phyloP scores from a whole-genome alignment of 805 yeast species.

The Wickerhamiella alocasiicola region DNA sequence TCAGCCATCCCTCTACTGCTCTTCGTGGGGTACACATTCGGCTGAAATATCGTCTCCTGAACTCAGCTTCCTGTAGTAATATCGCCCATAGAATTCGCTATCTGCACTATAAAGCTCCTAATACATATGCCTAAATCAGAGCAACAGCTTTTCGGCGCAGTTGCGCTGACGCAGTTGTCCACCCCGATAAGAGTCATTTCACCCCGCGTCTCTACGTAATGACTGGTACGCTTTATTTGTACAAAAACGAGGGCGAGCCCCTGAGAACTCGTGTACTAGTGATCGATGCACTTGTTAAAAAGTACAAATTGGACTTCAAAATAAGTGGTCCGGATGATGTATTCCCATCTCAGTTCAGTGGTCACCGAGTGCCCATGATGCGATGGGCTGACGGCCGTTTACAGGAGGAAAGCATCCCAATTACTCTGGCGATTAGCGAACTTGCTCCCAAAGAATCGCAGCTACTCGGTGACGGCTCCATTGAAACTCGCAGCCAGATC shows the following conservation, averaged over 20 bases:
- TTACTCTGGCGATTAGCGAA: conserved; percentile 9
- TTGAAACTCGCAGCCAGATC: conserved; percentile 50
- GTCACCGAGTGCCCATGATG: conserved; percentile 47
- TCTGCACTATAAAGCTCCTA: too few species aligned
- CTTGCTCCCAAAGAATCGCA: conserved; percentile 23
- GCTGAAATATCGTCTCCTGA: too few species aligned
- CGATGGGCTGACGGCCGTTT: conserved; percentile 11
- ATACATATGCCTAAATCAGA: too few species aligned
- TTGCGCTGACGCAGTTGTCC: too few species aligned
- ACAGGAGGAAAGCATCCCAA: conserved; percentile 12
- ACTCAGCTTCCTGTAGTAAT: too few species aligned
- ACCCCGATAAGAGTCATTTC: too few species aligned
- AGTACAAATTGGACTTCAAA: conserved; percentile 45
- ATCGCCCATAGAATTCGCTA: too few species aligned
- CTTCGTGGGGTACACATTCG: too few species aligned
- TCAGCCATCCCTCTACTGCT: too few species aligned
- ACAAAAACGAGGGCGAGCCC: conserved; percentile 19
- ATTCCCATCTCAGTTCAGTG: conserved; percentile 41
- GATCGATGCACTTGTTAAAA: conserved; percentile 32
- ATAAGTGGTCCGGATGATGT: conserved; percentile 33
- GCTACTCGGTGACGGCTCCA: conserved; percentile 46
- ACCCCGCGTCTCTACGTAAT: too few species aligned
- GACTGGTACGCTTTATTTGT: conserved; percentile 18
- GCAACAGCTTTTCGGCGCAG: too few species aligned
- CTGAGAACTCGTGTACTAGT: conserved; percentile 19